These are phyloP conservation scores for Mycena indigotica DNA, from an alignment of 768 basidiomycete species.

Conservation along the genomic window DNA sequence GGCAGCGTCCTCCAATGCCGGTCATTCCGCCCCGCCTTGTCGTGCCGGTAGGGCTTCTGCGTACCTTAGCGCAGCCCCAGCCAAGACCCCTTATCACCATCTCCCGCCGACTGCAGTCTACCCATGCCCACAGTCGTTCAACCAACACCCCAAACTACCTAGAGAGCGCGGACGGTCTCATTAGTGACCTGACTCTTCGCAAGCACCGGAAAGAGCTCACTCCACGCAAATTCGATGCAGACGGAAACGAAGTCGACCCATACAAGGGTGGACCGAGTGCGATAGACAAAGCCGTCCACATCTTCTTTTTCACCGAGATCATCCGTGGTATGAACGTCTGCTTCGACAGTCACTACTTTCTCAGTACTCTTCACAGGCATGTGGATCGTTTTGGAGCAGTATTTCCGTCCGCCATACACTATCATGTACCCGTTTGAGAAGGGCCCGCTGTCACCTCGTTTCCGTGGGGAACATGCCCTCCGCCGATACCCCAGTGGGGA, in stretches of 20 bases:
- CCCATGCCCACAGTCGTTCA: slow-evolving; percentile 38
- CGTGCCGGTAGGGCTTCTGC: slow-evolving; percentile 22
- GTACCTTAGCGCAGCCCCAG: slow-evolving; percentile 20
- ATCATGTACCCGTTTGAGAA: slow-evolving; percentile 99
- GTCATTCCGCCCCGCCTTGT: slow-evolving; percentile 48
- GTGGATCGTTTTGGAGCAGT: slow-evolving; percentile 94
- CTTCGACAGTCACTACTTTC: slow-evolving; percentile 7
- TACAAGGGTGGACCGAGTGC: slow-evolving; percentile 85
- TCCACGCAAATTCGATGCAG: slow-evolving; percentile 36
- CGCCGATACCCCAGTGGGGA: slow-evolving; percentile 96
- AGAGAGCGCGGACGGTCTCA: slow-evolving; percentile 35
- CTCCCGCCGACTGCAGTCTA: slow-evolving; percentile 49
- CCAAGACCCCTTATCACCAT: slow-evolving; percentile 44
- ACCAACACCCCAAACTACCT: slow-evolving; percentile 26
- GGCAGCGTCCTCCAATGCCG: slow-evolving; percentile 33
- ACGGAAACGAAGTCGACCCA: slow-evolving; percentile 60
- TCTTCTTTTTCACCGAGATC: slow-evolving; percentile 99
- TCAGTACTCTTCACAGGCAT: slow-evolving; percentile 62
- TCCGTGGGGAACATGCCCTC: slow-evolving; percentile 97
- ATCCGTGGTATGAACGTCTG: slow-evolving; percentile 71
- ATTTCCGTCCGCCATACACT: slow-evolving; percentile 95
- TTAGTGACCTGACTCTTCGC: slow-evolving; percentile 40
- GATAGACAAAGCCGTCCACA: slow-evolving; percentile 91
- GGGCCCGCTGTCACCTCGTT: slow-evolving; percentile 94
- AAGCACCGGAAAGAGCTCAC: slow-evolving; percentile 27